A percentile compares a stretch with the other conserved stretches of the same genome.
These are phyloP conservation scores for Friedmanniomyces simplex DNA, from an alignment of 495 filamentous ascomycete species.

Conservation along the genomic window DNA sequence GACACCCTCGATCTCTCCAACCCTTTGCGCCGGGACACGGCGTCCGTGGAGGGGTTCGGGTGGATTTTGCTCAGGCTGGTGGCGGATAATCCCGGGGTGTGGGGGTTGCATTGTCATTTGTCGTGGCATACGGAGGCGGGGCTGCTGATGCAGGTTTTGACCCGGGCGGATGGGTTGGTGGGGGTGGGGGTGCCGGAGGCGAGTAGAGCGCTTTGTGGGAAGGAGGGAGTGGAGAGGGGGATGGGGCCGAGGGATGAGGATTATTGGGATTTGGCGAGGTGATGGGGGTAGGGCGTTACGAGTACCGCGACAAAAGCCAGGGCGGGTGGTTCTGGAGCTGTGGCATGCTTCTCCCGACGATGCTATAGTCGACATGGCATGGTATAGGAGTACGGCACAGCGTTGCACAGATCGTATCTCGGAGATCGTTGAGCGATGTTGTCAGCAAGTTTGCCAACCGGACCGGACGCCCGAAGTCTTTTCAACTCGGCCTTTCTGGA, in stretches of 20 bases:
- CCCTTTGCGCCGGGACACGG: conserved; percentile 28
- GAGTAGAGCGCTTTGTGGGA: conserved; percentile 34
- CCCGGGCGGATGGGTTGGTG: conserved; percentile 35
- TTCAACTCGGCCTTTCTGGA: too few relatives aligned
- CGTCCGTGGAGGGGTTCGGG: conserved; percentile 26
- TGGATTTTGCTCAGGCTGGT: conserved; percentile 28
- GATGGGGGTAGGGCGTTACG: background rate
- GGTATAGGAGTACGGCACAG: too few relatives aligned
- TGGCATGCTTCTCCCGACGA: too few relatives aligned
- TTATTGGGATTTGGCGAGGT: conserved; percentile 11
- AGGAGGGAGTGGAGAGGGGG: conserved; percentile 36
- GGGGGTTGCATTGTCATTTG: conserved; percentile 31
- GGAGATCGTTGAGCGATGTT: too few relatives aligned
- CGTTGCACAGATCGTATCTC: too few relatives aligned
- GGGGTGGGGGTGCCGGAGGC: conserved; percentile 37
- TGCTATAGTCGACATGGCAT: too few relatives aligned
- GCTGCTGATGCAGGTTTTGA: conserved; percentile 49
- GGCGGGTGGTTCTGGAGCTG: too few relatives aligned
- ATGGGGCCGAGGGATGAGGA: conserved; percentile 37
- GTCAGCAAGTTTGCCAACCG: too few relatives aligned
- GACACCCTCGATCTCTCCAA: conserved; percentile 21
- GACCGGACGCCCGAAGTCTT: too few relatives aligned
- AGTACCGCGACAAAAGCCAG: too few relatives aligned
- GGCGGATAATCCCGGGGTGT: conserved; percentile 29
- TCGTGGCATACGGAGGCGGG: conserved; percentile 51